Percentiles rank a stretch among this genome's conserved stretches.
These are phyloP conservation scores for Colletotrichum neosansevieriae DNA, from an alignment of 2,329 filamentous ascomycete species.

Conservation along the genomic window DNA sequence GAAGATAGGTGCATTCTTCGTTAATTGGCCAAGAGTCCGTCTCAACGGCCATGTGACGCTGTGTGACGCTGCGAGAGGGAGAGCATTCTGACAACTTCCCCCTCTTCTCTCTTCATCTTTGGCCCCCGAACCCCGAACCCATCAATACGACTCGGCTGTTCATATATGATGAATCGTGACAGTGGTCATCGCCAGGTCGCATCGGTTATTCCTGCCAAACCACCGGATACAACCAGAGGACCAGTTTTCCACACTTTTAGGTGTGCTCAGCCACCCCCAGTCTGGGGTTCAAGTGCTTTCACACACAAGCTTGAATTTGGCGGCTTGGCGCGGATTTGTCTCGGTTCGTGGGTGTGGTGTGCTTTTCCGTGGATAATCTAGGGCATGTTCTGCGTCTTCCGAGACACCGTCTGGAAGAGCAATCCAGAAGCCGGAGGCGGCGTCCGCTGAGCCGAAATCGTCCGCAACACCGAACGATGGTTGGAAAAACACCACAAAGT, in stretches of 20 bases:
- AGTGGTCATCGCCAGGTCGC: neutral
- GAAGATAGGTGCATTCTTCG: neutral
- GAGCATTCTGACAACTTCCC: neutral
- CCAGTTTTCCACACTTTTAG: constrained; percentile 19
- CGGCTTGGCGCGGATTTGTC: constrained; percentile 29
- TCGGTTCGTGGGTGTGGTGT: constrained; percentile 3
- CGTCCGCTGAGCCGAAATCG: neutral
- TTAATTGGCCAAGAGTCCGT: neutral
- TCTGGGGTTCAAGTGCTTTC: constrained; percentile 1
- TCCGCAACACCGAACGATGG: neutral
- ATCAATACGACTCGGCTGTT: neutral
- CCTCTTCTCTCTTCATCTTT: too few species aligned
- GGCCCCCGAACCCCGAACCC: neutral
- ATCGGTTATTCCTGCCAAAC: constrained; percentile 32
- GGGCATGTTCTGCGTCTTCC: neutral
- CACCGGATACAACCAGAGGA: neutral
- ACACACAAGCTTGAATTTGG: neutral
- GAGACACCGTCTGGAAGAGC: neutral
- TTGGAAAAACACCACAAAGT: neutral
- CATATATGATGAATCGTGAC: neutral
- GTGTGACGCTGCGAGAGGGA: neutral
- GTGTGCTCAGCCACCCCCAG: constrained; percentile 36
- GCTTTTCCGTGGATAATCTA: constrained; percentile 15
- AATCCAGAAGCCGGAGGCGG: too few species aligned
- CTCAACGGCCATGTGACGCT: constrained; percentile 11